A percentile compares a stretch with the other conserved stretches of the same genome.
Evolutionary conservation across 441 rosid genomes (phyloP).

Genomic region (Bocquillonia castaneifolia): DNA sequence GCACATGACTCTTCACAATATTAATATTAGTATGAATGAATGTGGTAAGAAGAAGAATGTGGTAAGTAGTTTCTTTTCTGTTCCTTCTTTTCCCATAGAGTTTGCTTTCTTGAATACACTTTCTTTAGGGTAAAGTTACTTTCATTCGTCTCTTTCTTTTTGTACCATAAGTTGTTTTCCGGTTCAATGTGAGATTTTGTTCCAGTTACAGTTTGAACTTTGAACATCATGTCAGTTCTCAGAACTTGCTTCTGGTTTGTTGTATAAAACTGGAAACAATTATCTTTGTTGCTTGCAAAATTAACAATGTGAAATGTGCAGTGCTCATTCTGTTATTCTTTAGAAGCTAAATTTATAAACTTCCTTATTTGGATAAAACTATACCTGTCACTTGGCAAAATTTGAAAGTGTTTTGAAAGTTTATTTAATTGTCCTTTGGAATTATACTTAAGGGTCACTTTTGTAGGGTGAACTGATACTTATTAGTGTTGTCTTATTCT

Average conservation of each 20-base stretch:
- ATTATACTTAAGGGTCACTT: too few species aligned
- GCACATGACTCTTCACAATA: slow-evolving; percentile 48
- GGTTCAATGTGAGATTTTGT: too few species aligned
- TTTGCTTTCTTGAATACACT: not conserved
- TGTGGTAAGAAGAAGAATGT: slow-evolving; percentile 30
- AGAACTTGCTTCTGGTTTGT: not conserved
- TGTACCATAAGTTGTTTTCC: not conserved
- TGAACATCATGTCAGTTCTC: too few species aligned
- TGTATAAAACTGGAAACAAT: not conserved
- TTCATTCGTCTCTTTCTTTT: not conserved
- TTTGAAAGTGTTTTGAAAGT: not conserved
- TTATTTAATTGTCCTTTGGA: slow-evolving; percentile 2
- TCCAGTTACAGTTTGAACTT: too few species aligned
- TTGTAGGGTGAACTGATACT: too few species aligned
- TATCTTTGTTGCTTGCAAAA: not conserved
- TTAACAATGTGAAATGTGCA: not conserved
- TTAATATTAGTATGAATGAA: slow-evolving; percentile 16
- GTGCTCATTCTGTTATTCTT: not conserved
- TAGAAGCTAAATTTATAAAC: not conserved
- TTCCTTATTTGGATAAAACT: not conserved
- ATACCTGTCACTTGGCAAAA: not conserved
- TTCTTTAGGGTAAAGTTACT: not conserved
- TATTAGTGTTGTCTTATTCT: too few species aligned
- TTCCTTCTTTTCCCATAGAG: not conserved
- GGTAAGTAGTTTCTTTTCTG: slow-evolving; percentile 35